Base-by-base conservation (phyloP, 139 green algal genomes). In the Tetradesmus lagerheimii region DNA sequence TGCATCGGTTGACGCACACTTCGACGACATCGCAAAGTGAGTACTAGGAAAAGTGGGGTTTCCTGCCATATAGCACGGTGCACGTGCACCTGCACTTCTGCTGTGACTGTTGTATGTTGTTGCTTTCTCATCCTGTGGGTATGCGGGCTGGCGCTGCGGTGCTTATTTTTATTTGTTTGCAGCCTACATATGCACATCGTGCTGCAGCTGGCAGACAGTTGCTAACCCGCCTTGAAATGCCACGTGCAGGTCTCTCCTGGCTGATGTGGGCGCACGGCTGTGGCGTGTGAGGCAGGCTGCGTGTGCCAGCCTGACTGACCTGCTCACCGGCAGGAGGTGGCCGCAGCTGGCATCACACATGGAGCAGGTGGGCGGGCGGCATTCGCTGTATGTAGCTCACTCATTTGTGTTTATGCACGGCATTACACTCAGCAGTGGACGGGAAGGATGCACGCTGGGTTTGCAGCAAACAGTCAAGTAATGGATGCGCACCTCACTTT, bases 221-320 rank as follows among this genome's bases (percentile, higher is more conserved):
- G n/a, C n/a, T n/a, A n/a, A n/a, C n/a, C n/a, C n/a, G n/a, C n/a
- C n/a, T n/a, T n/a, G n/a, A n/a, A n/a, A n/a, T n/a, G n/a, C n/a
- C n/a, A n/a, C n/a, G 39, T 47, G 18, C 81, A 86, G 85, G 89
- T 34, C 88, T 18, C 87, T 83, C 75, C 83, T 98, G 67, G 66
- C 71, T 71, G 96, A 99, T 88, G 94, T 97, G 85, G 96, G 94
- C 14, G 95, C 93, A 18, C 91, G 95, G 18, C 89, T 97, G 92
- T 99, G 97, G 97, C 95, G 97, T 37, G 94, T 94, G 43, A 91
- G 98, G 4, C 96, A 99, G 95, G 93, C 96, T 18, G 91, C 94
- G 1, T 94, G 89, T 83, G 75, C 91, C 0, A 97, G 95, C 3
- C 80, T 97, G 39, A 86, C 92, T 20, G 98, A 99, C 85, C 91